phyloP scores from a whole-genome alignment of 2,329 filamentous ascomycete species.

The Madurella mycetomatis region DNA sequence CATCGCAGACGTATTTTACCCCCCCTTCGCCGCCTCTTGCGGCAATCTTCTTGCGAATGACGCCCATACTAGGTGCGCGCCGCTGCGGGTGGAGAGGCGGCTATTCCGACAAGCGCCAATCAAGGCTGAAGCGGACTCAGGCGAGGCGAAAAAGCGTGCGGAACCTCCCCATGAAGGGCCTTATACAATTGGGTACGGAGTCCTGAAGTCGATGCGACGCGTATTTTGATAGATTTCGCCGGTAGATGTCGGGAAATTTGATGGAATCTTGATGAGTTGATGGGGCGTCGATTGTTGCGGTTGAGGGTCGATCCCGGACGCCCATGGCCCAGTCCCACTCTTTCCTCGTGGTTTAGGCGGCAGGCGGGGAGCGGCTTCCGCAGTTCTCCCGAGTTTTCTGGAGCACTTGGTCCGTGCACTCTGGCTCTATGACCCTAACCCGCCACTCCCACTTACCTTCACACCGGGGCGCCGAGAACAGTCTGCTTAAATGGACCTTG shows the following conservation, averaged over 20 bases:
- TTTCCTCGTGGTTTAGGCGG: not conserved
- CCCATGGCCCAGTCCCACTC: not conserved
- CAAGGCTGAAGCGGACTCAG: constrained; percentile 8
- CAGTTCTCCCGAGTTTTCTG: constrained; percentile 5
- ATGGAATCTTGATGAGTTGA: constrained; percentile 18
- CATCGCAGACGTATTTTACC: constrained; percentile 95
- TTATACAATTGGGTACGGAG: constrained; percentile 2
- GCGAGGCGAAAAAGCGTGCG: constrained; percentile 5
- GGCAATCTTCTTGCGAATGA: constrained; percentile 93
- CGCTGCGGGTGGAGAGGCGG: constrained; percentile 16
- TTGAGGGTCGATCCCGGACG: constrained; percentile 14
- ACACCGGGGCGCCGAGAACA: no score
- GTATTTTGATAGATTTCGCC: constrained; percentile 22
- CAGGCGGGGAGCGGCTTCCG: not conserved
- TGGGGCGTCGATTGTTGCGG: constrained; percentile 14
- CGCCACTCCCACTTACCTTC: no score
- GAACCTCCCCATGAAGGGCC: constrained; percentile 12
- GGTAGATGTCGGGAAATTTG: constrained; percentile 6
- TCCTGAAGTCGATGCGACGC: constrained; percentile 8
- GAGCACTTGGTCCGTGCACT: not conserved
- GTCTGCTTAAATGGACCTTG: no score
- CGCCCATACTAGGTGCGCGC: constrained; percentile 60
- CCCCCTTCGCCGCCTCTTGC: constrained; percentile 79
- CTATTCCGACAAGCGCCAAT: constrained; percentile 20
- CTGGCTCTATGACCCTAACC: constrained; percentile 4